These are phyloP conservation scores for Bremia lactucae DNA, from an alignment of 352 stramenopile species.

Conservation along the genomic window DNA sequence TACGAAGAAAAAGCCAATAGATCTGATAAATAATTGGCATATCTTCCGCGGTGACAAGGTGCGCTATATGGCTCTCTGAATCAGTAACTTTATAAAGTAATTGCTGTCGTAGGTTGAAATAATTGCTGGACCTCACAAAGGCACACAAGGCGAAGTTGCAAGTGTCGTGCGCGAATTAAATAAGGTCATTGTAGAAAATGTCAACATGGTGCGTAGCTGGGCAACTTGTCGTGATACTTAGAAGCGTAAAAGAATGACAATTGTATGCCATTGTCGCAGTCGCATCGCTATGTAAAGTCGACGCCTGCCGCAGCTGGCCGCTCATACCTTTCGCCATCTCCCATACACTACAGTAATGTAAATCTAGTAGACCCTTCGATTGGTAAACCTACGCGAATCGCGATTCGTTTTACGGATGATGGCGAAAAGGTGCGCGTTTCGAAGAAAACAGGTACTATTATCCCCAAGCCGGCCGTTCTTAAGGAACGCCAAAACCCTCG, in stretches of 20 bases:
- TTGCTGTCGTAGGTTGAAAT: constrained; percentile 48
- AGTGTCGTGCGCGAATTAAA: constrained; percentile 71
- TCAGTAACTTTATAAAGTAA: neutral
- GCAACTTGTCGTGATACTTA: no score
- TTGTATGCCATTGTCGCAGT: constrained; percentile 5
- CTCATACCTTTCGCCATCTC: constrained; percentile 70
- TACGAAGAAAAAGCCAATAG: constrained; percentile 70
- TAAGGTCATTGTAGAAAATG: constrained; percentile 74
- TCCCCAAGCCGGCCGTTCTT: constrained; percentile 88
- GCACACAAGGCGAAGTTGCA: constrained; percentile 65
- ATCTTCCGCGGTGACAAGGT: constrained; percentile 69
- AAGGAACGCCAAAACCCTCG: constrained; percentile 79
- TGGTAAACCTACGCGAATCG: constrained; percentile 63
- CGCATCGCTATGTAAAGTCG: constrained; percentile 73
- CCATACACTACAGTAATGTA: constrained; percentile 84
- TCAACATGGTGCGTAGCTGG: constrained; percentile 74
- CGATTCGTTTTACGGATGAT: constrained; percentile 83
- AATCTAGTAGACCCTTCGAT: constrained; percentile 78
- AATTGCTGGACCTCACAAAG: constrained; percentile 71
- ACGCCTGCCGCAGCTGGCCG: constrained; percentile 54
- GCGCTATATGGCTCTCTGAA: constrained; percentile 7
- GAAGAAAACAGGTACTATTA: constrained; percentile 92
- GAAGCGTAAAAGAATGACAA: no score
- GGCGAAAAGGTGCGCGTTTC: constrained; percentile 92
- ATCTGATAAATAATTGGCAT: constrained; percentile 74